Base-by-base conservation (phyloP, 495 filamentous ascomycete species). In the Neurospora sp. region DNA sequence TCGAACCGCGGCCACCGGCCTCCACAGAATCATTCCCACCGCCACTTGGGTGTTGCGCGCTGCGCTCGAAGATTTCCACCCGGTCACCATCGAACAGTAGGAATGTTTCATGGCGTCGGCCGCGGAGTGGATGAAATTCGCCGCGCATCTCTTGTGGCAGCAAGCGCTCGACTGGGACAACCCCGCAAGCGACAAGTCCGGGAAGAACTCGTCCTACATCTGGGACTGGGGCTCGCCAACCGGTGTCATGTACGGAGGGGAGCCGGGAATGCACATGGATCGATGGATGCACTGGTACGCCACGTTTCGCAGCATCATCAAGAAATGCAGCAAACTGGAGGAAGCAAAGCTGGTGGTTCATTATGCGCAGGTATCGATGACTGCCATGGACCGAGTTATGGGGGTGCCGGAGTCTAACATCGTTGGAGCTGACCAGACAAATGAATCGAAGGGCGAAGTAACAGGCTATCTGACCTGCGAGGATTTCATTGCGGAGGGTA, bases 41-140 rank as follows among this genome's bases (percentile, higher is more conserved):
- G 53, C 53, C 3, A 65, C 27, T 8, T 65, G 53, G 53, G 53
- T 65, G 22, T 31, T 71, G 44, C 70, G 70, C 18, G 44, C 42
- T n/a, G 70, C 70, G 1, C 27, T 71, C 12, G 44, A 71, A 45
- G 44, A 71, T 20, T 71, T 71, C 9, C 70, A 71, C 70, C 70
- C 70, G n/a, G 8, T 65, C 44, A 38, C 22, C 18, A 71, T 71
- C 70, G 44, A 68, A 5, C 40, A 65, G 8, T 71, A 61, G 70
- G 70, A 59, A 37, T 71, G 70, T 8, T 45, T 59, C 18, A 47
- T 71, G 27, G 41, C 37, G 31, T 44, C 70, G 31, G 70, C 70
- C 20, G 27, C 39, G 20, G 41, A 71, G 70, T 71, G 70, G 70
- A 22, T 71, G 39, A 37, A 20, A 22, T 47, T 65, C 2, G 70